These are phyloP conservation scores for Fagus sylvatica DNA, from an alignment of 306 rosid species.

Conservation along the genomic window DNA sequence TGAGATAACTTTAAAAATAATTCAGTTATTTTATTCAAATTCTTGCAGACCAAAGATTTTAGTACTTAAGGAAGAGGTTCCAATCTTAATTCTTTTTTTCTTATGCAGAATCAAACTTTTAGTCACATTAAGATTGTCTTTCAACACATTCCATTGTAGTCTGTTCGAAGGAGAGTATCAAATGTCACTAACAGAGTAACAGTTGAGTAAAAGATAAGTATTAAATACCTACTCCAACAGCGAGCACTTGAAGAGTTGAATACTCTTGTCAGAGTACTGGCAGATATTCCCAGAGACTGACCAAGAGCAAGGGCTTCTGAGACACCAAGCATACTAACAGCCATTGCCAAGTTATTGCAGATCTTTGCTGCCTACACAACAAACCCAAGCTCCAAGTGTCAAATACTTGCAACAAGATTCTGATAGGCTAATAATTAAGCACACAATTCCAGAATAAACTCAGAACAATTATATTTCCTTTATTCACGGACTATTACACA, in stretches of 20 bases:
- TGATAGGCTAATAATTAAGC: background rate
- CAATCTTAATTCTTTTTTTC: background rate
- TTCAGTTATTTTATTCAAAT: background rate
- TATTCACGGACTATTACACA: background rate
- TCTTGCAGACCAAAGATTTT: background rate
- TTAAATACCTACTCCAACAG: conserved; percentile 91
- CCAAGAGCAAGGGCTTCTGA: conserved; percentile 96
- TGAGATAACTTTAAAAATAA: background rate
- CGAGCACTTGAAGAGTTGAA: conserved; percentile 94
- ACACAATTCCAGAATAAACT: background rate
- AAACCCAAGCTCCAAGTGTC: conserved; percentile 13
- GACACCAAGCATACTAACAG: conserved; percentile 93
- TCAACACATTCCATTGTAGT: conserved; percentile 2
- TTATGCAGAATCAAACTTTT: background rate
- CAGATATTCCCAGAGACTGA: conserved; percentile 80
- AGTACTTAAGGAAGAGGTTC: background rate
- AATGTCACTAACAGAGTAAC: conserved; percentile 7
- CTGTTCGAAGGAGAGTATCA: background rate
- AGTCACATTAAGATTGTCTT: conserved; percentile 4
- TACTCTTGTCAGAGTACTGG: conserved; percentile 71
- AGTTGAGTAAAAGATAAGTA: conserved; percentile 18
- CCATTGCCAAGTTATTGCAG: conserved; percentile 92
- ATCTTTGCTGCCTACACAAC: conserved; percentile 81
- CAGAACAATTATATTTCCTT: background rate
- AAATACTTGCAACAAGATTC: conserved; percentile 10